Conservation (phyloP, 305 asterid species). For the Rubia peregrina region DNA sequence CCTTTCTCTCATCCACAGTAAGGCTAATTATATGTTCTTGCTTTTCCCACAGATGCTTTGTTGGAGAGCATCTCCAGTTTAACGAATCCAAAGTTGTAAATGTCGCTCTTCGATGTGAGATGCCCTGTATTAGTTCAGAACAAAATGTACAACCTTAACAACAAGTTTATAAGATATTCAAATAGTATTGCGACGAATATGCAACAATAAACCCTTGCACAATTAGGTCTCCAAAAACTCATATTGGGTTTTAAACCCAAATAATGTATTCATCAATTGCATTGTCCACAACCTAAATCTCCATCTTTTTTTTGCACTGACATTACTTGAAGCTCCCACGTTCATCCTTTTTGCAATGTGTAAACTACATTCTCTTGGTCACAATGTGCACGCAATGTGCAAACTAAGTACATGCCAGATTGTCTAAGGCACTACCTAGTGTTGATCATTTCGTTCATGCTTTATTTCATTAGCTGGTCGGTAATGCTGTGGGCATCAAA, state of each 20-base stretch:
- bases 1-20: conserved; percentile 53
- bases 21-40: conserved; percentile 60
- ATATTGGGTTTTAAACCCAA: too few relatives aligned
- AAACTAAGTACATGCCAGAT: conserved; percentile 36
- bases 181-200: background rate
- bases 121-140: conserved; percentile 41
- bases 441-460: conserved; percentile 65
- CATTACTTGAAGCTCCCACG: too few relatives aligned
- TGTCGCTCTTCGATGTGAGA: conserved; percentile 75
- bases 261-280: too few relatives aligned
- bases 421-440: conserved; percentile 76
- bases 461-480: conserved; percentile 65
- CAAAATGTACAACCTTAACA: background rate
- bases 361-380: too few relatives aligned
- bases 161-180: background rate
- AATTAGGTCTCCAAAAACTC: too few relatives aligned
- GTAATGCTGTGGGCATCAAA: conserved; percentile 90
- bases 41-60: conserved; percentile 52
- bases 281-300: too few relatives aligned
- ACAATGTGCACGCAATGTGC: too few relatives aligned
- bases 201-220: background rate
- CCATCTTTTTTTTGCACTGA: too few relatives aligned
- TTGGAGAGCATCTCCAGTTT: conserved; percentile 60
- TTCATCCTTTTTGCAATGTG: too few relatives aligned
- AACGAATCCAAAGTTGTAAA: conserved; percentile 78